Evolutionary conservation across 176 grass and related monocot species (phyloP), one percentile per base, ranked within the genome.

Genomic region (Triticum dicoccoides): DNA sequence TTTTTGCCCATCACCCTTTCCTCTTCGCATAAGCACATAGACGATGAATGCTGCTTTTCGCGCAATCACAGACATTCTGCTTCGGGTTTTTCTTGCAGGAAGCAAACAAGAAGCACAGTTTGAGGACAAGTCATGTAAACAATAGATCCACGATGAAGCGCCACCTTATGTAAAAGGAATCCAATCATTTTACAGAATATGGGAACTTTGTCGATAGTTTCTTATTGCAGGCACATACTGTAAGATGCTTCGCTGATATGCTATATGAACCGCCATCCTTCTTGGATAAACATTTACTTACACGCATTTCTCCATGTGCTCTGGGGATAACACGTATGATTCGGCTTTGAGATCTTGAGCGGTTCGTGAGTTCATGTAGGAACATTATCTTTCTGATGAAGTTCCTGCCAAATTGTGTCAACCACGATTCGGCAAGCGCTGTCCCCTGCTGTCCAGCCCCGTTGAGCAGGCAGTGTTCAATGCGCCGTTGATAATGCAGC

Each of bases 181-280:
- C 38, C 18, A 63, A 38, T 15, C 51, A 83, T 82, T 82, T 86
- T 83, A 83, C 73, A 84, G 45, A 68, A 76, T 87, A 52, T 76
- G 85, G 61, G 45, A 76, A 54, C 76, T 80, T 42, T 73, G 58
- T 87, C 56, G 25, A 87, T 87, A 79, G 65, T 41, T 41, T 79
- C 45, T 75, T 84, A 79, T 66, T 79, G 80, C 83, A 58, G 74
- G 73, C 24, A 66, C 74, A 58, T 47, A 86, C 69, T 76, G 61
- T 74, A 76, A 86, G 69, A 89, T 74, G 35, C 52, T 78, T 29
- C 86, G 65, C 35, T 76, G 39, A 52, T 81, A 75, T 79, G 62
- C 47, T 86, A 68, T 61, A 80, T 78, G 80, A 85, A 73, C 44
- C 18, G 1, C 61, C 64, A 63, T 59, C 17, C 35, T 76, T 81